A percentile compares a stretch with the other conserved stretches of the same genome.
Conservation (phyloP, 768 basidiomycete species). For the Suillus hirtellus region DNA sequence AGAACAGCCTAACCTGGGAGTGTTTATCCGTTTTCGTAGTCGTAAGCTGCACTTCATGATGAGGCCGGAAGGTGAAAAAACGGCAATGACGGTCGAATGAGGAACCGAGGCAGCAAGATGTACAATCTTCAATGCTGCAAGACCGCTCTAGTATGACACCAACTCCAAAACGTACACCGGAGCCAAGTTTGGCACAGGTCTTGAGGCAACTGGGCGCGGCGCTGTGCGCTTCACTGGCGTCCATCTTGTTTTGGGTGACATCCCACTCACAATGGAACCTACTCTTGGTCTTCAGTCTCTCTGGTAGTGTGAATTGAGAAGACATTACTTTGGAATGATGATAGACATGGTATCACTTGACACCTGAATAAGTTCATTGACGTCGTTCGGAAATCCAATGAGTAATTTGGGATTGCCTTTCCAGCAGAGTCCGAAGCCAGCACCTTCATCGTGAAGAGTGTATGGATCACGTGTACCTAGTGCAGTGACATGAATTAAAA, state of each 20-base stretch:
- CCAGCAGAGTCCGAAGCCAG: constrained; percentile 89
- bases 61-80: constrained; percentile 76
- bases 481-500: not conserved
- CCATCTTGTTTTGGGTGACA: not conserved
- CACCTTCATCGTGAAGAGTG: constrained; percentile 62
- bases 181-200: constrained; percentile 78
- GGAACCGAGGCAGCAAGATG: constrained; percentile 61
- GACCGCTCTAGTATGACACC: constrained; percentile 82
- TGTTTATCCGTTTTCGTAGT: constrained; percentile 38
- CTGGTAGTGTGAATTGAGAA: not conserved
- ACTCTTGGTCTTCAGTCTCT: not conserved
- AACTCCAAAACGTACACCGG: constrained; percentile 86
- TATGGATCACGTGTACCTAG: constrained; percentile 85
- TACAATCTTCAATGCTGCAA: constrained; percentile 66
- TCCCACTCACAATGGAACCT: constrained; percentile 7
- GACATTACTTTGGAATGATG: constrained; percentile 74
- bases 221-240: not conserved
- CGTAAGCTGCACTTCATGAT: constrained; percentile 70
- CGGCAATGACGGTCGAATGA: constrained; percentile 80
- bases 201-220: constrained; percentile 49
- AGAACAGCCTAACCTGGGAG: constrained; percentile 45
- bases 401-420: constrained; percentile 69
- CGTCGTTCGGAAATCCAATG: constrained; percentile 68
- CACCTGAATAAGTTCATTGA: constrained; percentile 82
- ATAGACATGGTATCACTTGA: constrained; percentile 78